Evolutionary conservation across 73 alveolate genomes (phyloP).

Genomic region (Stentor roeselii): DNA sequence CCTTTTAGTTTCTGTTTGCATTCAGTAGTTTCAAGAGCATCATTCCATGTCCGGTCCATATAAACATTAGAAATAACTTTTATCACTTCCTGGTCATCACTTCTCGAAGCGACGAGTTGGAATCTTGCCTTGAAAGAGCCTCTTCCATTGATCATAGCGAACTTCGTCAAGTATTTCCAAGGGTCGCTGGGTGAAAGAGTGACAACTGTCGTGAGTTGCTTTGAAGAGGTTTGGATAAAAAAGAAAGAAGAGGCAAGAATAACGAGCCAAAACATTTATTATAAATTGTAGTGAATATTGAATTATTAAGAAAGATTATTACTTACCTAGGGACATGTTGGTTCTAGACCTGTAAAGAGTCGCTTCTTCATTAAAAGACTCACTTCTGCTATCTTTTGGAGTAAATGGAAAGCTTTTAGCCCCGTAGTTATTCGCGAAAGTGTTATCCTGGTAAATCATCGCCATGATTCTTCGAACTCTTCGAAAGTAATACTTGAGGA

Average conservation of each 20-base stretch:
- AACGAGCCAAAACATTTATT: no score
- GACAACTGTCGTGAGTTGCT: not conserved
- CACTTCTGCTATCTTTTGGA: no score
- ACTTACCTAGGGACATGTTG: no score
- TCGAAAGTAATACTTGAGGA: not conserved
- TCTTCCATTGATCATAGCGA: not conserved
- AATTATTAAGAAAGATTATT: no score
- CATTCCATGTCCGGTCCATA: constrained; percentile 14
- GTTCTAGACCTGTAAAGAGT: no score
- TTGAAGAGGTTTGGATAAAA: not conserved
- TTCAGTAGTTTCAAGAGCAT: not conserved
- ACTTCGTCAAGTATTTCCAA: constrained; percentile 19
- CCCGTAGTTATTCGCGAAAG: not conserved
- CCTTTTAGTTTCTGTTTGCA: constrained; percentile 14
- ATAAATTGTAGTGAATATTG: no score
- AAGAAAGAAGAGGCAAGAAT: not conserved
- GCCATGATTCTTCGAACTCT: not conserved
- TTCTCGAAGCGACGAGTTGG: not conserved
- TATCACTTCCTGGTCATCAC: not conserved
- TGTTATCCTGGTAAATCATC: not conserved
- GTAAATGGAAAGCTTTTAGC: no score
- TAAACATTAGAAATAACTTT: not conserved
- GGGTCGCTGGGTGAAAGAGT: not conserved
- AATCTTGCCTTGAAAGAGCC: not conserved
- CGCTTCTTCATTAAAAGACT: no score